Base-by-base conservation (phyloP, 2,329 filamentous ascomycete genomes). In the Neonectria faginata region DNA sequence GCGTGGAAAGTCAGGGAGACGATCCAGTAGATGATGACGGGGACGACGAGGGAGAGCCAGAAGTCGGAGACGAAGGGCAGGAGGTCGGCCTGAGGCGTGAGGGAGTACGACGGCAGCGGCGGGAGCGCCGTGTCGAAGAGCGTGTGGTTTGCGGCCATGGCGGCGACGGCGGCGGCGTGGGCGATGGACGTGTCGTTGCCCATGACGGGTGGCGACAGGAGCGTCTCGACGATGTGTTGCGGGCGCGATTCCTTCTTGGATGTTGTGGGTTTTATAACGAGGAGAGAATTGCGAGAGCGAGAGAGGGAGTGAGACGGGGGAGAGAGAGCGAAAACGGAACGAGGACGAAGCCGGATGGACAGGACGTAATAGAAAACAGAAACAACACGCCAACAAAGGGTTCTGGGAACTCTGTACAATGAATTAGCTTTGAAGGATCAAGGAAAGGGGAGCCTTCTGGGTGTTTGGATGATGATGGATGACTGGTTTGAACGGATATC, bases 11-110 rank as follows among this genome's bases (percentile, higher is more conserved):
- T 81, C 77, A 92, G 81, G 20, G 95, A 98, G 33, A 97, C 81
- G 22, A 83, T 80, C 96, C 96, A 99, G 85, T 99, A 99, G 62
- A 91, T 92, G 73, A 93, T 77, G 65, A 97, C 86, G 31, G 94
- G 94, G 14, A 92, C 82, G 51, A 94, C 79, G 64, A 97, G 84
- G 50, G 92, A 88, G 29, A 97, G 83, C 79, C 92, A 89, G 75
- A 91, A 91, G 81, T 99, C 96, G 64, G 94, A 89, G 18, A 97
- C 85, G 79, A 90, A 91, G 45, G 92, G 83, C 64, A 97, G 78
- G 60, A 97, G 84, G 61, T 93, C 88, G 66, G 89, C 86, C 50
- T 91, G 88, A 9, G 89, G 89, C 68, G 84, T 84, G 61, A 96
- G 83, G 25, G 88, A 89, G 83, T 97, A 97, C n/a, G 86, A 80